Evolutionary conservation across 2,329 filamentous ascomycete genomes (phyloP).

Genomic region (Dactylellina leptospora): DNA sequence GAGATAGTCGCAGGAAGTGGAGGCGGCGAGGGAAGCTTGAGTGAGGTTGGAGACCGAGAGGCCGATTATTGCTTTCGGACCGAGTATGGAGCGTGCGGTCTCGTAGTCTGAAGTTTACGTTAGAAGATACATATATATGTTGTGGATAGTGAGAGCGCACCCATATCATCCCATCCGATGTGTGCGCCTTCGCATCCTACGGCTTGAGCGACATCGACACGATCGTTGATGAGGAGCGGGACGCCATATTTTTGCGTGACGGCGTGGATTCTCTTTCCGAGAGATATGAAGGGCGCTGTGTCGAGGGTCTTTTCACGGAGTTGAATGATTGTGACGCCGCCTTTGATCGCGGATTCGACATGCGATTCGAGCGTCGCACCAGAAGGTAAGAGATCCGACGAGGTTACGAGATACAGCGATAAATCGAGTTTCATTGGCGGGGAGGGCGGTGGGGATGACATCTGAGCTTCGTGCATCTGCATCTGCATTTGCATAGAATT

Average conservation of each 20-base stretch:
- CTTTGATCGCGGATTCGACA: conserved; percentile 54
- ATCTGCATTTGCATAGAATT: not conserved
- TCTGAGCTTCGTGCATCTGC: not conserved
- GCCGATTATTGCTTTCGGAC: conserved; percentile 81
- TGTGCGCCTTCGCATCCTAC: conserved; percentile 91
- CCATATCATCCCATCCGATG: conserved; percentile 92
- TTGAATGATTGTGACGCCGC: conserved; percentile 81
- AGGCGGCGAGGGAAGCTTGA: conserved; percentile 76
- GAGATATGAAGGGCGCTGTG: conserved; percentile 75
- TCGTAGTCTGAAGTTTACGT: conserved; percentile 64
- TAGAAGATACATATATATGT: not conserved
- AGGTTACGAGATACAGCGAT: conserved; percentile 56
- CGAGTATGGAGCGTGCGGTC: conserved; percentile 76
- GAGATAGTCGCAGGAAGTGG: conserved; percentile 84
- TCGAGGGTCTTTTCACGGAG: conserved; percentile 87
- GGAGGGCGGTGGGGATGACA: not conserved
- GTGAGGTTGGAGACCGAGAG: conserved; percentile 80
- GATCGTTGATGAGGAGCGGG: conserved; percentile 90
- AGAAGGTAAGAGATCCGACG: conserved; percentile 54
- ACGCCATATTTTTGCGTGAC: conserved; percentile 74
- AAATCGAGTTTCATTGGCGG: conserved; percentile 42
- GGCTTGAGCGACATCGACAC: conserved; percentile 85
- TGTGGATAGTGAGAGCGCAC: conserved; percentile 62
- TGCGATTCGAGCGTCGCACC: conserved; percentile 53
- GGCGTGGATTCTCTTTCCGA: conserved; percentile 74